A percentile compares a stretch with the other conserved stretches of the same genome.
These are phyloP conservation scores for Jimgerdemannia lactiflua DNA, from an alignment of 192 early-diverging fungal genomes.

Conservation along the genomic window DNA sequence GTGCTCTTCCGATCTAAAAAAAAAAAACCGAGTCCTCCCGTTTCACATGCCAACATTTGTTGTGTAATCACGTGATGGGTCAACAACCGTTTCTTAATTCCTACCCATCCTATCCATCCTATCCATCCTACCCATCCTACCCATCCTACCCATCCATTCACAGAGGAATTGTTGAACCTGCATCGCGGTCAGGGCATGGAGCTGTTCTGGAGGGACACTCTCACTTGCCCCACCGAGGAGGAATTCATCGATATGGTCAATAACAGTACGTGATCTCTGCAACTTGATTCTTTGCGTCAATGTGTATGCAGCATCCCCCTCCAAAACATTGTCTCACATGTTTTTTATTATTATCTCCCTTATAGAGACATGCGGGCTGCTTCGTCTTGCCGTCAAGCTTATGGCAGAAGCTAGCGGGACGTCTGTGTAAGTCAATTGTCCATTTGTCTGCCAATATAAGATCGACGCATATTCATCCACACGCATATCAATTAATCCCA, in stretches of 20 bases:
- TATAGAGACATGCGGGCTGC: conserved; percentile 93
- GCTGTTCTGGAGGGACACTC: conserved; percentile 90
- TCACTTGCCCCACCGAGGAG: conserved; percentile 87
- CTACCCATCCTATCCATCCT: no score
- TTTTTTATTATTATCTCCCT: neutral
- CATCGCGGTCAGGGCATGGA: conserved; percentile 99
- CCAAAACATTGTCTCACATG: neutral
- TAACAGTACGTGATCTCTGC: conserved; percentile 69
- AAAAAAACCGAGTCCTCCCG: no score
- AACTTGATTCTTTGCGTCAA: neutral
- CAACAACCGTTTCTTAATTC: no score
- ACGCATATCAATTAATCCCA: neutral
- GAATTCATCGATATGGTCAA: conserved; percentile 95
- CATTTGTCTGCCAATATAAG: neutral
- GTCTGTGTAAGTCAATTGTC: conserved; percentile 14
- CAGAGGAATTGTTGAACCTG: conserved; percentile 84
- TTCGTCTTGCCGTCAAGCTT: conserved; percentile 89
- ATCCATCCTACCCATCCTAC: no score
- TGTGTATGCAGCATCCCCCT: neutral
- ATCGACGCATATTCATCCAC: no score
- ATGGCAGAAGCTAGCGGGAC: conserved; percentile 78
- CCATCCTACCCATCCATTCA: neutral
- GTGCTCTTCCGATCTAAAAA: no score
- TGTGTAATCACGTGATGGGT: no score
- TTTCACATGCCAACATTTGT: neutral